Evolutionary conservation across 1,139 yeast genomes (phyloP), one percentile per base, ranked within the genome.

Genomic region (Hanseniaspora uvarum): DNA sequence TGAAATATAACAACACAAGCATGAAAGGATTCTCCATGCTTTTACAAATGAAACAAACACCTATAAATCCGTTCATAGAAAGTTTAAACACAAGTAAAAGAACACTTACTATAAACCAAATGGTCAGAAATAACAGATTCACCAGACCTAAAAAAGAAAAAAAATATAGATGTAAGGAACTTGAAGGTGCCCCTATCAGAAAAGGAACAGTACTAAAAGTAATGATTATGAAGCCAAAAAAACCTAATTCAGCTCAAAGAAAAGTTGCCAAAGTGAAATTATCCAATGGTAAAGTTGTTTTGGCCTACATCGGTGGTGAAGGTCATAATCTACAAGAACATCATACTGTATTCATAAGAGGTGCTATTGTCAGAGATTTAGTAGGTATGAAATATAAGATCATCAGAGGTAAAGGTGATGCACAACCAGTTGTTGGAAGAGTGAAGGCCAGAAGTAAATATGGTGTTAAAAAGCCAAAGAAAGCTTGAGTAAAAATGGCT

Each of bases 241-340:
- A 94, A 68, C 99, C 99, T 48, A 94, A 94, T 72, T 92, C 97
- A 48, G 96, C 99, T 18, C 92, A 88, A 70, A 79, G 99, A 71
- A 94, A 94, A 69, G 95, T 95, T 55, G 88, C 95, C 61, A 83
- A 97, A 73, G 98, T 94, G 30, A 78, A 96, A 69, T 76, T 94
- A 58, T 80, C 95, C 19, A 92, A 86, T 64, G 98, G 98, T 34
- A 83, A 82, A 61, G 83, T 86, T 52, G 78, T 92, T 19, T 83
- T 94, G 53, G 96, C 96, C 3, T 88, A 89, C 68, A 92, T 94
- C 57, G 96, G 97, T 12, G 99, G 99, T 56, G 97, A 92, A 66
- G 98, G 99, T 24, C 98, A 94, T 70, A 92, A 92, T 65, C 92
- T 94, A 43, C 97, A 92, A 72, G 99, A 94, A 70, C 99, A 94